Evolutionary conservation across 257 asterid genomes (phyloP), one percentile per base, ranked within the genome.

Genomic region (Lantana camara): DNA sequence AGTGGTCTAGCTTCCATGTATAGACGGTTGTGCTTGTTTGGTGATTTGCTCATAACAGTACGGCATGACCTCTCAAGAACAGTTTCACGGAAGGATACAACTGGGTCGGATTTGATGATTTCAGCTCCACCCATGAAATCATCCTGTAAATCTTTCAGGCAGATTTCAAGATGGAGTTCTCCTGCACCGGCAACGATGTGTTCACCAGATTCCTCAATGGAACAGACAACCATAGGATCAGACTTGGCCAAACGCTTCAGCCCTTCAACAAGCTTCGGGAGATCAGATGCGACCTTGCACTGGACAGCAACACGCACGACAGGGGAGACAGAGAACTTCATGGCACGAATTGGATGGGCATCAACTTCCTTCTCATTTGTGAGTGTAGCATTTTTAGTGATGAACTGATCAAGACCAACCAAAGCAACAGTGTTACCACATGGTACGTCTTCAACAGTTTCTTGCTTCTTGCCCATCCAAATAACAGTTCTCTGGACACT

Each of bases 111-210:
- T 62, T 78, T 74, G 5, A 78, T 55, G 2, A 80, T 80, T 55
- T 80, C 85, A 46, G 82, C 85, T 42, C 82, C 85, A 40, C 85
- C 85, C 85, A 80, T 80, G 65, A 80, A 80, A 61, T 80, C 83
- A 0, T 78, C 83, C 63, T 74, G 80, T 66, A 78, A 62, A 41
- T 78, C 83, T 53, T 78, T 78, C 75, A 78, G 32, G 51, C 83
- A 78, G 38, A 75, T 78, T 55, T 78, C 83, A 4, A 78, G 76
- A 19, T 78, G 83, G 47, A 78, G 71, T 51, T 78, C 83, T 14
- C 83, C 83, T 53, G 84, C 84, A 48, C 84, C 84, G 48, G 81
- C 84, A 60, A 79, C 66, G 9, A 79, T 79, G 29, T 79, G 84
- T 69, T 79, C 84, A 1, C 83, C 83, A 32, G 83, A 78, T 52